A percentile compares a stretch with the other conserved stretches of the same genome.
These are phyloP conservation scores for Heliocybe sulcata DNA, from an alignment of 1,284 basidiomycete genomes.

Conservation along the genomic window DNA sequence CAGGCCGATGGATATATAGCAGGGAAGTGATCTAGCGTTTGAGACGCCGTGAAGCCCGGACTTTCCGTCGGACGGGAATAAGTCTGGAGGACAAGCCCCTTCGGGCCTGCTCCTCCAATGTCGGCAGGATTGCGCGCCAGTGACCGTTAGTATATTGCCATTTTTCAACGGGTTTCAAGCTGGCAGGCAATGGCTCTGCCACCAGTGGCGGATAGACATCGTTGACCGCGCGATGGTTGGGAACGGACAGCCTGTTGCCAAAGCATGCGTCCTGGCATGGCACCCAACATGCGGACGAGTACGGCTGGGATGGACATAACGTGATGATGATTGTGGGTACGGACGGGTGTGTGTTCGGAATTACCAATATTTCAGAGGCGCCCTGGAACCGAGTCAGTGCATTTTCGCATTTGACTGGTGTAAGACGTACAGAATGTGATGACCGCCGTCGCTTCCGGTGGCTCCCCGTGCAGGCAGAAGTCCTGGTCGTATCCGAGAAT, in stretches of 20 bases:
- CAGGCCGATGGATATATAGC: background rate
- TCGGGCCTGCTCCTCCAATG: conserved; percentile 37
- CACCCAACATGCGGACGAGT: conserved; percentile 34
- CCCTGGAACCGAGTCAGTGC: background rate
- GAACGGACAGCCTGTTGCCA: conserved; percentile 42
- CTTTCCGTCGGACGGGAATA: conserved; percentile 15
- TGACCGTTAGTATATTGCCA: conserved; percentile 26
- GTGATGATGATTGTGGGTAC: conserved; percentile 46
- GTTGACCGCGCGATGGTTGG: conserved; percentile 41
- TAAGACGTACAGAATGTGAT: background rate
- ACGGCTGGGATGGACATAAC: conserved; percentile 30
- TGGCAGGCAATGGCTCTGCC: conserved; percentile 17
- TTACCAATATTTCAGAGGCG: background rate
- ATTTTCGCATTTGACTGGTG: no score
- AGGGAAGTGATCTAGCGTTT: background rate
- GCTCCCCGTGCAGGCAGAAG: background rate
- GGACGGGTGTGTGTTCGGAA: conserved; percentile 20
- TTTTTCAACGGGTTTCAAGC: conserved; percentile 29
- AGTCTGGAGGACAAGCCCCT: conserved; percentile 32
- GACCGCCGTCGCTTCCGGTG: background rate
- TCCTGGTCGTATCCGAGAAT: background rate
- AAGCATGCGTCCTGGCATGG: conserved; percentile 50
- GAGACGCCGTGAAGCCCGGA: conserved; percentile 1
- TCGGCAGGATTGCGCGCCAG: conserved; percentile 30
- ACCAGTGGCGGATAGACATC: conserved; percentile 35